Evolutionary conservation across 179 eudicot species (phyloP), one percentile per base, ranked within the genome.

Genomic region (Patellifolia procumbens): DNA sequence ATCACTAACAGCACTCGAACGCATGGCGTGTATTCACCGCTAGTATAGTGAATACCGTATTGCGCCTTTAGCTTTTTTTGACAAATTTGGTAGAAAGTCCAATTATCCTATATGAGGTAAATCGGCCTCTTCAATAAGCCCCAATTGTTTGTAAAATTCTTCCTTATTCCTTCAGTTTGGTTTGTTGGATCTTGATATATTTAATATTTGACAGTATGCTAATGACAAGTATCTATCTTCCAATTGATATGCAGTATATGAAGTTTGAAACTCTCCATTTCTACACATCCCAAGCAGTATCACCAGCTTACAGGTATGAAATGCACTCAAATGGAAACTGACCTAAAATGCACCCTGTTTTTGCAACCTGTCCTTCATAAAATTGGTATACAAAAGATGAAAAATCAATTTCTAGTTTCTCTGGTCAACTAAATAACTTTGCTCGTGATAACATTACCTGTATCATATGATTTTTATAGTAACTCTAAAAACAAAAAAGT

Each of bases 251-350:
- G 60, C 73, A 70, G 73, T 49, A 28, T 49, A 20, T 70, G 26
- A 70, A 49, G 73, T 43, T 32, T 51, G 43, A 51, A 43, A 31
- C 43, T 49, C 73, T 19, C 7, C 2, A 31, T 31, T 49, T 70
- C 28, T 70, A 70, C 73, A 70, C 73, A 2, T 70, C 73, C 16
- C 73, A 70, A 43, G 73, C 60, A 31, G 73, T 28, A 16, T 70
- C 73, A 31, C 73, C 73, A 26, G 73, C 26, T 31, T 49, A 70
- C 59, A 70, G 73, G 73, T 70, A 70, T 24, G 31, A 24, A 29
- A 67, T 67, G 32, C 42, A 1, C 31, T 24, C 1, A 22, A 4
- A 5, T 39, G 43, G 11, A 59, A 24, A 24, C 2, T 59, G 11
- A 28, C 26, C 15, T 3, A 59, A 59, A 4, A 26, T 16, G 56